Evolutionary conservation across 371 early-diverging fungal genomes (phyloP), one percentile per base, ranked within the genome.

Genomic region (Lichtheimia hyalospora): DNA sequence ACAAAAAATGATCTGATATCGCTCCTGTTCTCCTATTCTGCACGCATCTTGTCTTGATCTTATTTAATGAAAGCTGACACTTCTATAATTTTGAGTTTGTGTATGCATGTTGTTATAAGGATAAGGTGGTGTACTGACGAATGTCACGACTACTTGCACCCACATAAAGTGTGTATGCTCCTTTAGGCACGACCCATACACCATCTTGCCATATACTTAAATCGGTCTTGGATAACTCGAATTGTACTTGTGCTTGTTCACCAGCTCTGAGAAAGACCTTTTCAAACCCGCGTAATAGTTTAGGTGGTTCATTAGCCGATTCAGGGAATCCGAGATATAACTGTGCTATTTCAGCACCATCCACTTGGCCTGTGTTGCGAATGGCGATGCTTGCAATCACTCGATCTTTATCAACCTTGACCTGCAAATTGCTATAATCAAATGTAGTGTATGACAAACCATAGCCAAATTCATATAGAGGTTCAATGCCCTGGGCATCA

Each of bases 391-490:
- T 50, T 39, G 66, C 69, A 25, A 34, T 59, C 18, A 66, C 62
- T 46, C n/a, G 42, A 20, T 40, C 39, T 18, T 54, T 28, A 14
- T 63, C 54, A 1, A 25, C 43, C 5, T 28, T 23, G 43, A 58
- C 52, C 21, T 65, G 49, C 42, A 60, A 15, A 1, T 62, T 24
- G 46, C 60, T 58, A 62, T 84, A 84, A 12, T 54, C 51, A 60
- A 86, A 86, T 3, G 49, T 69, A 16, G 86, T 77, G 70, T 84
- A 86, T 0, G 83, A 81, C 25, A 86, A 61, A 57, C 86, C 86
- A 61, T 68, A 69, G 7, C 84, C 86, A 48, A 86, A 86, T 12
- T 64, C 63, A 67, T 76, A 81, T 42, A 77, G 59, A 53, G 85
- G 84, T 15, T 64, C 62, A 57, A 82, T 79, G 49, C 67, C 61